These are phyloP conservation scores for Arabidopsis hybrid DNA, from an alignment of 441 rosid species.

Conservation along the genomic window DNA sequence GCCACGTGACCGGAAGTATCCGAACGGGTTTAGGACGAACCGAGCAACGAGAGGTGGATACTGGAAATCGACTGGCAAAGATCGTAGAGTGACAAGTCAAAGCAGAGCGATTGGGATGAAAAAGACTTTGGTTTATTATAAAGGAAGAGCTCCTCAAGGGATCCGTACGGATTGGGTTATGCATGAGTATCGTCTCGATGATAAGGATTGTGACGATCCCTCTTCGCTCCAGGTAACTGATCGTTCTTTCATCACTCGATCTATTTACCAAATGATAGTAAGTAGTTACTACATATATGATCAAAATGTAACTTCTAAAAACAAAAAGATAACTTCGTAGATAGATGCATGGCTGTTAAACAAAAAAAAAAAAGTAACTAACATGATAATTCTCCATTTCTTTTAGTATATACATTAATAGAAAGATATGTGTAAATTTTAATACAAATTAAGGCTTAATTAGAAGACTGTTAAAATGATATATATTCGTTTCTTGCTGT, in stretches of 20 bases:
- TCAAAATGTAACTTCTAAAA: background rate
- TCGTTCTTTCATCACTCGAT: slow-evolving; percentile 29
- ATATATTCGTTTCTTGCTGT: slow-evolving; percentile 76
- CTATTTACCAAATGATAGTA: background rate
- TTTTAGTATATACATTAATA: background rate
- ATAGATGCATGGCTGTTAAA: slow-evolving; percentile 51
- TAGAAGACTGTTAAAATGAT: background rate
- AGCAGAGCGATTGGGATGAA: slow-evolving; percentile 90
- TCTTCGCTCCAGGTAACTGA: slow-evolving; percentile 74
- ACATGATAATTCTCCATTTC: background rate
- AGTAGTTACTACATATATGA: background rate
- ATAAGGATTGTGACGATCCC: slow-evolving; percentile 78
- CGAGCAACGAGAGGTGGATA: slow-evolving; percentile 91
- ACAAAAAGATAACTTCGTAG: slow-evolving; percentile 17
- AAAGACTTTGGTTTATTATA: slow-evolving; percentile 87
- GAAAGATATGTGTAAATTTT: slow-evolving; percentile 2
- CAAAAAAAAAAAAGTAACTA: background rate
- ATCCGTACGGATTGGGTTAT: slow-evolving; percentile 90
- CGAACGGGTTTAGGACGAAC: slow-evolving; percentile 89
- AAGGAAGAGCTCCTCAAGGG: slow-evolving; percentile 94
- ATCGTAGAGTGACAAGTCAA: slow-evolving; percentile 63
- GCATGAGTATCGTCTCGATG: slow-evolving; percentile 95
- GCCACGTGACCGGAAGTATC: slow-evolving; percentile 89
- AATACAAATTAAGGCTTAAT: background rate
- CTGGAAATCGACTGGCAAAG: slow-evolving; percentile 95